Conservation (phyloP, 1,139 yeast species). For the Williopsis jadinii region DNA sequence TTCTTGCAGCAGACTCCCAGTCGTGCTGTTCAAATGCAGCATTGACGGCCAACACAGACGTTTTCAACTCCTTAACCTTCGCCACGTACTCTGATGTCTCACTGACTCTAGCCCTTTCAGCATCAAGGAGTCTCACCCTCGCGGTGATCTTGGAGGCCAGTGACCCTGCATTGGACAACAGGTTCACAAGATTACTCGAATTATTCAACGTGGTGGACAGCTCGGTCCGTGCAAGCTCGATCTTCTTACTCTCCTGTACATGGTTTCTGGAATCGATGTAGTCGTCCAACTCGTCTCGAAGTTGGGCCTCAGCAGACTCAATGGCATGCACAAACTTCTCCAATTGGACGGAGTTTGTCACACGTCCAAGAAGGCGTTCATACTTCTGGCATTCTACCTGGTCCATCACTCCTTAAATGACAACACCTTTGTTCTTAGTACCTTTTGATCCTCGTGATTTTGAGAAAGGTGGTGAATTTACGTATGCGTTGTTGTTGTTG, state of each 20-base stretch:
- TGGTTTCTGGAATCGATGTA: constrained; percentile 21
- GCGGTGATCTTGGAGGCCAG: constrained; percentile 63
- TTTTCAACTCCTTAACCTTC: constrained; percentile 55
- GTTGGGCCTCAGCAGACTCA: constrained; percentile 17
- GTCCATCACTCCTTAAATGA: no score
- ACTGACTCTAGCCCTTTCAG: constrained; percentile 63
- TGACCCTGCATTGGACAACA: constrained; percentile 54
- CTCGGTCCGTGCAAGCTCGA: constrained; percentile 36
- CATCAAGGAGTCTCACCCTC: constrained; percentile 62
- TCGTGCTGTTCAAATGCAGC: constrained; percentile 61
- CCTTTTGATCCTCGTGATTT: no score
- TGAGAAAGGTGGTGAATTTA: not conserved
- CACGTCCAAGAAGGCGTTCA: constrained; percentile 15
- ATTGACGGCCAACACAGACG: constrained; percentile 58
- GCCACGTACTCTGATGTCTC: constrained; percentile 59
- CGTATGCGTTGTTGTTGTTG: not conserved
- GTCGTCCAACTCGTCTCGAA: constrained; percentile 17
- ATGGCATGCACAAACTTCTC: constrained; percentile 20
- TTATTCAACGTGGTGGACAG: constrained; percentile 33
- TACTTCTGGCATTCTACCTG: constrained; percentile 6
- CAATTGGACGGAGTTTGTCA: constrained; percentile 16
- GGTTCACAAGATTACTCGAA: constrained; percentile 41
- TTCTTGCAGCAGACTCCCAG: constrained; percentile 67
- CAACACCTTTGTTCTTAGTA: no score
- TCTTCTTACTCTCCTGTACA: constrained; percentile 25